Percentiles rank a stretch among this genome's conserved stretches.
phyloP scores from a whole-genome alignment of 176 grass and related monocot genomes.

The Luzula sylvatica region DNA sequence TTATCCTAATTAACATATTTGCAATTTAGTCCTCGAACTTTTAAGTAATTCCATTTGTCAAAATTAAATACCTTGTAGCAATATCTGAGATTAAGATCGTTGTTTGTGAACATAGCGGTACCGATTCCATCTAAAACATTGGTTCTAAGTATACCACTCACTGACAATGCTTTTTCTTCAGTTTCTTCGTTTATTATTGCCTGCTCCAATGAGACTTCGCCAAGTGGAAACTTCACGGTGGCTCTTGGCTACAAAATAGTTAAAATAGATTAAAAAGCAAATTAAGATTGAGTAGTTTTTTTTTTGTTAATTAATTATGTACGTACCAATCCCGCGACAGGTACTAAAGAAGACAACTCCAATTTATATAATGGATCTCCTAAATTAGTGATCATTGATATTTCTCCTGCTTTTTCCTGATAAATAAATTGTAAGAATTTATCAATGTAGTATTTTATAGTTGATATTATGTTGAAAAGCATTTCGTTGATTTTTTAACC shows the following conservation, averaged over 20 bases:
- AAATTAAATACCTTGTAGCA: constrained; percentile 67
- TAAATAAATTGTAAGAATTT: too few relatives aligned
- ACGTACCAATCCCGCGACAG: constrained; percentile 61
- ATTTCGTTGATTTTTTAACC: too few relatives aligned
- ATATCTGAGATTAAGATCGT: constrained; percentile 75
- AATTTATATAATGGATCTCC: constrained; percentile 76
- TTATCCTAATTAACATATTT: constrained; percentile 44
- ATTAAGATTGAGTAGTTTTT: not conserved
- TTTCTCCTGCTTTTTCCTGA: constrained; percentile 62
- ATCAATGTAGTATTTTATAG: too few relatives aligned
- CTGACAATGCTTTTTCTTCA: constrained; percentile 32
- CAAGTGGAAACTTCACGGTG: constrained; percentile 63
- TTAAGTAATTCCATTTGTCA: constrained; percentile 8
- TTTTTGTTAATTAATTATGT: not conserved
- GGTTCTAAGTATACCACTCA: constrained; percentile 59
- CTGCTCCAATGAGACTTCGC: constrained; percentile 76
- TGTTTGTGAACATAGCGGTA: constrained; percentile 53
- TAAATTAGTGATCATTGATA: constrained; percentile 56
- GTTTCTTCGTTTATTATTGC: constrained; percentile 33
- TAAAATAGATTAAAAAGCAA: not conserved
- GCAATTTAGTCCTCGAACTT: constrained; percentile 11
- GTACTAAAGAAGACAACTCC: constrained; percentile 65
- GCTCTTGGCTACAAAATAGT: constrained; percentile 58
- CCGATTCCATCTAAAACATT: constrained; percentile 68
- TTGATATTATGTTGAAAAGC: too few relatives aligned